phyloP scores from a whole-genome alignment of 2,329 filamentous ascomycete species.

The Monosporascus sp. region DNA sequence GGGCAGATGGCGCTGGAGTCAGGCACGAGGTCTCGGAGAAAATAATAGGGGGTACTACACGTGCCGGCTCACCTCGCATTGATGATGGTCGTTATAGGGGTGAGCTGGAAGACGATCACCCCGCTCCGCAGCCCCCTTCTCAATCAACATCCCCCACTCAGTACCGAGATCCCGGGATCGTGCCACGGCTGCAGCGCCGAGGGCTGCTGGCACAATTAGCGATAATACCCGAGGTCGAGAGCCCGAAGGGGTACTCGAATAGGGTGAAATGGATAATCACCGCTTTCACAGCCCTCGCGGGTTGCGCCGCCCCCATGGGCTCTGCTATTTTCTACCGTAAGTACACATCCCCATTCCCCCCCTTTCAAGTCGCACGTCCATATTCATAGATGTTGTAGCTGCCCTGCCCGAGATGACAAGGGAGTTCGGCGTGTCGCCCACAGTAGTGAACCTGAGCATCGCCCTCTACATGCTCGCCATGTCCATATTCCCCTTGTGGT shows the following conservation, averaged over 20 bases:
- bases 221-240: constrained; percentile 72
- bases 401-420: constrained; percentile 59
- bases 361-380: constrained; percentile 3
- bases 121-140: background rate
- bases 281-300: constrained; percentile 69
- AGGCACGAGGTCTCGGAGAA: background rate
- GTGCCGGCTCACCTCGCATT: background rate
- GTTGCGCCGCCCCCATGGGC: constrained; percentile 73
- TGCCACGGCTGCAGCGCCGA: constrained; percentile 41
- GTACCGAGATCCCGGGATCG: constrained; percentile 8
- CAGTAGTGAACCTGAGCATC: constrained; percentile 69
- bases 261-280: constrained; percentile 84
- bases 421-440: constrained; percentile 57
- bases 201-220: constrained; percentile 68
- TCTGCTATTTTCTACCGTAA: constrained; percentile 78
- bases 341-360: constrained; percentile 19
- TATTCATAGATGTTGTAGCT: constrained; percentile 40
- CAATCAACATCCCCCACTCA: constrained; percentile 13
- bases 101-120: background rate
- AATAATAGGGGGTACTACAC: background rate
- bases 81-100: background rate
- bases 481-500: constrained; percentile 83
- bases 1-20: background rate
- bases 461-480: constrained; percentile 79
- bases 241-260: constrained; percentile 67